Conservation (phyloP, 2,329 filamentous ascomycete species). For the Aureobasidium sp. region DNA sequence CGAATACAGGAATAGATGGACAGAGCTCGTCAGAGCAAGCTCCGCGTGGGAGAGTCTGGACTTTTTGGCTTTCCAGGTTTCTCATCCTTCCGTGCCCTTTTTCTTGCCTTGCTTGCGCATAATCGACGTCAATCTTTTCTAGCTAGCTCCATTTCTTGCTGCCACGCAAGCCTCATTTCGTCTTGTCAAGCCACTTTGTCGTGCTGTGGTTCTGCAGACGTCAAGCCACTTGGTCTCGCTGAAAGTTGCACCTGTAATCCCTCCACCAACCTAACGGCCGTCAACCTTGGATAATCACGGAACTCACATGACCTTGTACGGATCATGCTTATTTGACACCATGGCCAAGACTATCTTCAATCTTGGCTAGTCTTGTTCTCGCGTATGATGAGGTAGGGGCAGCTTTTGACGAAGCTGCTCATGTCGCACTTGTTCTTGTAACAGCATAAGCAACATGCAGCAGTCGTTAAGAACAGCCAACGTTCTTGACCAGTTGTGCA, state of each 20-base stretch:
- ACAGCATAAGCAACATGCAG: not conserved
- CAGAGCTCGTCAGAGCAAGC: constrained; percentile 8
- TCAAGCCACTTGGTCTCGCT: constrained; percentile 1
- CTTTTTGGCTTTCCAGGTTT: not conserved
- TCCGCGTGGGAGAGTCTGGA: not conserved
- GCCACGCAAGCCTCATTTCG: constrained; percentile 11
- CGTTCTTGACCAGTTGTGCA: not conserved
- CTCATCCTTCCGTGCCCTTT: not conserved
- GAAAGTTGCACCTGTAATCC: not conserved
- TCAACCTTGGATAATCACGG: not conserved
- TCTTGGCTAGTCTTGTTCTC: not conserved
- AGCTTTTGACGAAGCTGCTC: not conserved
- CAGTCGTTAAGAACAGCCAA: not conserved
- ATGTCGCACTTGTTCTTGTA: not conserved
- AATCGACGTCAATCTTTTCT: constrained; percentile 1
- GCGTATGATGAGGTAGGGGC: not conserved
- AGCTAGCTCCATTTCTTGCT: not conserved
- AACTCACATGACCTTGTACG: not conserved
- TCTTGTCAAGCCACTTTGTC: not conserved
- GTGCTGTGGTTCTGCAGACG: not conserved
- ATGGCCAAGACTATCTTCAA: not conserved
- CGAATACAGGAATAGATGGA: constrained; percentile 3
- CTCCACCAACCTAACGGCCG: not conserved
- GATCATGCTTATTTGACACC: not conserved
- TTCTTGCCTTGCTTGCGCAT: not conserved